Evolutionary conservation across 164 flowering plant genomes (phyloP).

Genomic region (Cinnamomum micranthum): DNA sequence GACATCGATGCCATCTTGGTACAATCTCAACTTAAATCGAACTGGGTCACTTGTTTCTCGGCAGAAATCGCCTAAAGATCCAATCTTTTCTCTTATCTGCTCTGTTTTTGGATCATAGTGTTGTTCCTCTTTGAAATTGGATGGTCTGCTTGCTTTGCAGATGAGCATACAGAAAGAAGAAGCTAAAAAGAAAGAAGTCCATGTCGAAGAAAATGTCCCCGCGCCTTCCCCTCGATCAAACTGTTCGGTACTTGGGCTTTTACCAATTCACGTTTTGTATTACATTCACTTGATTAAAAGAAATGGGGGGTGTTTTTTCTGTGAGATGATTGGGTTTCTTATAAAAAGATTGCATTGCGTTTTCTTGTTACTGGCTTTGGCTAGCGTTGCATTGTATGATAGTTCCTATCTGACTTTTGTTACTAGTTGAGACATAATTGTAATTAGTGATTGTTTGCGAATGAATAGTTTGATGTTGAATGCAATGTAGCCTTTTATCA

Average conservation of each 20-base stretch:
- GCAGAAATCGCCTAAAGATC: too few species aligned
- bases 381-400: not conserved
- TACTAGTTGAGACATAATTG: not conserved
- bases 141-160: conserved; percentile 29
- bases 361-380: not conserved
- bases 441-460: not conserved
- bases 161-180: conserved; percentile 92
- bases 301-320: too few species aligned
- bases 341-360: not conserved
- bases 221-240: conserved; percentile 90
- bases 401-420: not conserved
- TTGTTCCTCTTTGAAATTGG: not conserved
- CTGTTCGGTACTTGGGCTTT: conserved; percentile 55
- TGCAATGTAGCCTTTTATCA: not conserved
- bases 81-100: not conserved
- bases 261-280: not conserved
- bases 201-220: conserved; percentile 82
- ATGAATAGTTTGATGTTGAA: not conserved
- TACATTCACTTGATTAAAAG: not conserved
- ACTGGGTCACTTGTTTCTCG: not conserved
- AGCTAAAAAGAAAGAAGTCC: conserved; percentile 95
- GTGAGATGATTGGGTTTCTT: too few species aligned
- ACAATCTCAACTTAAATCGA: not conserved
- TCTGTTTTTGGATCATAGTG: not conserved
- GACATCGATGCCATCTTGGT: conserved; percentile 97